A percentile compares a stretch with the other conserved stretches of the same genome.
Conservation (phyloP, 2,329 filamentous ascomycete species). For the Zasmidium citrigriseum region DNA sequence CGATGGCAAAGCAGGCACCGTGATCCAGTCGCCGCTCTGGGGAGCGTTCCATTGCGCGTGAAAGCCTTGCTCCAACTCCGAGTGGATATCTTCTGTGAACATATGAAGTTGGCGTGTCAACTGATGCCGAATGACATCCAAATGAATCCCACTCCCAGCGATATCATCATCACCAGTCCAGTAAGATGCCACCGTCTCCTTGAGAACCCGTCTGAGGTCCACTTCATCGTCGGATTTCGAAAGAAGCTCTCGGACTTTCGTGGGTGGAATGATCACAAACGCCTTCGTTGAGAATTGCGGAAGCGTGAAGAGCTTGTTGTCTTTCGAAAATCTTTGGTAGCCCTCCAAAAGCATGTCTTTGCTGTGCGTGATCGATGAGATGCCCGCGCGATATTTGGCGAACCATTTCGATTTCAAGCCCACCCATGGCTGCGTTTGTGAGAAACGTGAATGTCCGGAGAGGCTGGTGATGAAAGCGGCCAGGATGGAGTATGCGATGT, state of each 20-base stretch:
- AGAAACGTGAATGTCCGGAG: conserved; percentile 6
- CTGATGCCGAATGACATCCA: conserved; percentile 19
- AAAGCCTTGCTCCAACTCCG: conserved; percentile 16
- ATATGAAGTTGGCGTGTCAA: conserved; percentile 20
- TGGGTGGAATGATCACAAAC: conserved; percentile 18
- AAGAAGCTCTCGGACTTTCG: conserved; percentile 15
- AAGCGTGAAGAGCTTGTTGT: conserved; percentile 19
- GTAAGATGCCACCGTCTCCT: conserved; percentile 13
- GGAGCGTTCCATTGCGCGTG: conserved; percentile 17
- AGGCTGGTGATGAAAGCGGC: conserved; percentile 9
- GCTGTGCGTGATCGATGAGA: conserved; percentile 3
- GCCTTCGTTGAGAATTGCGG: conserved; percentile 21
- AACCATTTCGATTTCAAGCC: conserved; percentile 1
- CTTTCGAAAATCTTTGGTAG: conserved; percentile 12
- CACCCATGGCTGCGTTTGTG: background rate
- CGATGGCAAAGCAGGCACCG: conserved; percentile 7
- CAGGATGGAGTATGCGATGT: conserved; percentile 3
- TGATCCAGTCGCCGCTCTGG: conserved; percentile 1
- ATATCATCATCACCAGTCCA: conserved; percentile 16
- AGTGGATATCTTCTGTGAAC: conserved; percentile 18
- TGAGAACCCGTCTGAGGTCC: conserved; percentile 8
- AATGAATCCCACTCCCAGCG: conserved; percentile 7
- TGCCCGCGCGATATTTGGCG: background rate
- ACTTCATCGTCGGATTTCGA: conserved; percentile 19
- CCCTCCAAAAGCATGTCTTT: conserved; percentile 2